Percentiles rank a stretch among this genome's conserved stretches.
phyloP scores from a whole-genome alignment of 1,284 basidiomycete species.

The Cryptococcus floricola region DNA sequence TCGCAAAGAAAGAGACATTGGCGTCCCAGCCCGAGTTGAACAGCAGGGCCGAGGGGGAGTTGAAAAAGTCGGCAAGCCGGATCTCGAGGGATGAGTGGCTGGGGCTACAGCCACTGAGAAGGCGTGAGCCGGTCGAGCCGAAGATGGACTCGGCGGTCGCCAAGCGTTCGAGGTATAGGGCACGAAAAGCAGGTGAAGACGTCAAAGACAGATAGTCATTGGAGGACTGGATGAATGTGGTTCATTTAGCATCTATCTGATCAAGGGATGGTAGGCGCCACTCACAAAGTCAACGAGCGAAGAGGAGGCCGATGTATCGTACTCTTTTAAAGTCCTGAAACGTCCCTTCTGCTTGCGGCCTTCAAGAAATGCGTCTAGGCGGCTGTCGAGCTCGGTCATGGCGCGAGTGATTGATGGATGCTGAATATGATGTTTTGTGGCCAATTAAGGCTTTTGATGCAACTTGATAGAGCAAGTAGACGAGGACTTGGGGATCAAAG shows the following conservation, averaged over 20 bases:
- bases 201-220: slow-evolving; percentile 94
- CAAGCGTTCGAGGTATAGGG: slow-evolving; percentile 59
- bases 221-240: slow-evolving; percentile 26
- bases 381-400: slow-evolving; percentile 28
- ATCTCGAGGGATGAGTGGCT: slow-evolving; percentile 67
- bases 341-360: slow-evolving; percentile 31
- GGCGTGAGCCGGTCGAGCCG: slow-evolving; percentile 85
- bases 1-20: slow-evolving; percentile 82
- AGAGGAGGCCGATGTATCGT: slow-evolving; percentile 19
- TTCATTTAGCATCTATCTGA: neutral
- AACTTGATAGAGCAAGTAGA: too few relatives aligned
- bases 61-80: slow-evolving; percentile 64
- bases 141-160: slow-evolving; percentile 59
- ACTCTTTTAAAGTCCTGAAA: slow-evolving; percentile 37
- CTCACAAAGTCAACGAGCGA: slow-evolving; percentile 43
- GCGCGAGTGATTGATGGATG: neutral
- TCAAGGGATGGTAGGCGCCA: slow-evolving; percentile 2
- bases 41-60: slow-evolving; percentile 65
- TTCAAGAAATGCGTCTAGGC: slow-evolving; percentile 24
- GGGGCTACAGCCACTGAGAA: slow-evolving; percentile 73
- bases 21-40: slow-evolving; percentile 97
- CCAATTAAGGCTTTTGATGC: too few relatives aligned
- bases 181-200: slow-evolving; percentile 57
- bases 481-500: too few relatives aligned
- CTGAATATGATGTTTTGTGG: neutral